Conservation (phyloP, 768 basidiomycete species). For the Coprinellus micaceus region DNA sequence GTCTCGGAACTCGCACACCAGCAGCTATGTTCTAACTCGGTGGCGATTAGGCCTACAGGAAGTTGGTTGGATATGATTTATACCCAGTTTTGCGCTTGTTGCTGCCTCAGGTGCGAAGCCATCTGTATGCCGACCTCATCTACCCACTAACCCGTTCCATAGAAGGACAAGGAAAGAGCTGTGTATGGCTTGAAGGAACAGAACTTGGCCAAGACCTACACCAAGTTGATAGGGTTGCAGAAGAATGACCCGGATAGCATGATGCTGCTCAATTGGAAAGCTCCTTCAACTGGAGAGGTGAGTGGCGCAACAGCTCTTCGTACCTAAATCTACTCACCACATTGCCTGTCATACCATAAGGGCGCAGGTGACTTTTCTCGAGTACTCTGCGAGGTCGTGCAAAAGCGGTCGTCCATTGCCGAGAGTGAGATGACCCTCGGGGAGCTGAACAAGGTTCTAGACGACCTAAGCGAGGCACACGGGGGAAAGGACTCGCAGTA, state of each 20-base stretch:
- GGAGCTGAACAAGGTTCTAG: constrained; percentile 76
- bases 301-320: constrained; percentile 22
- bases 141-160: constrained; percentile 5
- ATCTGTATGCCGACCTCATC: background rate
- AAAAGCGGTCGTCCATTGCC: constrained; percentile 75
- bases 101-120: constrained; percentile 67
- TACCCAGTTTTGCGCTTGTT: constrained; percentile 88
- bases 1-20: no score
- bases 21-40: no score
- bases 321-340: background rate
- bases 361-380: constrained; percentile 84
- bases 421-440: constrained; percentile 76
- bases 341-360: constrained; percentile 46
- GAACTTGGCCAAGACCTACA: constrained; percentile 88
- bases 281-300: constrained; percentile 66
- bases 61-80: constrained; percentile 84
- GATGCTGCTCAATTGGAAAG: constrained; percentile 87
- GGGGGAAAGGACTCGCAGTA: constrained; percentile 73
- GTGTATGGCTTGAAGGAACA: constrained; percentile 95
- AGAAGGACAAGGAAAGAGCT: constrained; percentile 93
- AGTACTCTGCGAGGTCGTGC: constrained; percentile 83
- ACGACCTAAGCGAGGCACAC: constrained; percentile 67
- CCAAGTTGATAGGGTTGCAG: constrained; percentile 83
- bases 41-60: no score
- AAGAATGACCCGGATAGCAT: constrained; percentile 76